Base-by-base conservation (phyloP, 2,329 filamentous ascomycete species). In the Diaporthe citrichinensis region DNA sequence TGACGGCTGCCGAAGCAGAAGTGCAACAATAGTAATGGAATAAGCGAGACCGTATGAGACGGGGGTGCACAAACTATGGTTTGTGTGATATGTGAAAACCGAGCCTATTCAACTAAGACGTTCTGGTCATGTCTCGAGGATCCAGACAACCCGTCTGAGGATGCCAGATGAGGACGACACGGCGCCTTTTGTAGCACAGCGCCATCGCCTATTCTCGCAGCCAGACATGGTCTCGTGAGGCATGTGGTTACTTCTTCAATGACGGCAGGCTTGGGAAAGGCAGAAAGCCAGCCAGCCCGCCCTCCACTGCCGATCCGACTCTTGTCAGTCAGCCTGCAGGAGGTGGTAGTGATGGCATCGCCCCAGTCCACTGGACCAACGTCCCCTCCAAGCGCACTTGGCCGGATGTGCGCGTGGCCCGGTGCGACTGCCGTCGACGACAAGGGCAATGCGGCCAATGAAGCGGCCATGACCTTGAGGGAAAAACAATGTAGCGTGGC, bases 161-260 rank as follows among this genome's bases (percentile, higher is more conserved):
- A 71, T 62, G 71, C 44, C 53, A 65, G 57, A 67, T 49, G 61
- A 51, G 71, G 74, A 74, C 44, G 55, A 46, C 71, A 55, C 23
- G 25, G 71, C 39, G 41, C 55, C 55, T 76, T 76, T 77, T 75
- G 62, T 59, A 75, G 59, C 31, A 62, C 53, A 58, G 44, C 49
- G 39, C 25, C 67, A 34, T 36, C 25, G 14, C 49, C 59, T 49
- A 49, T 59, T 34, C 34, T 74, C 41, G 67, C 17, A 41, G 34
- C 67, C 51, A 31, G 44, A 31, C 39, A 28, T 77, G 73, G 59
- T 72, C 73, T 75, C 75, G 62, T 75, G 75, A 75, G 68, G 53
- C 44, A 62, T 55, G 28, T 25, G 28, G 44, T 46, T 36, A 41
- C 59, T 55, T 55, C 73, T 59, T 75, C 62, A 71, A 73, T 77